Evolutionary conservation across 805 yeast genomes (phyloP), one percentile per base, ranked within the genome.

Genomic region (Teunomyces barrocoloradensis): DNA sequence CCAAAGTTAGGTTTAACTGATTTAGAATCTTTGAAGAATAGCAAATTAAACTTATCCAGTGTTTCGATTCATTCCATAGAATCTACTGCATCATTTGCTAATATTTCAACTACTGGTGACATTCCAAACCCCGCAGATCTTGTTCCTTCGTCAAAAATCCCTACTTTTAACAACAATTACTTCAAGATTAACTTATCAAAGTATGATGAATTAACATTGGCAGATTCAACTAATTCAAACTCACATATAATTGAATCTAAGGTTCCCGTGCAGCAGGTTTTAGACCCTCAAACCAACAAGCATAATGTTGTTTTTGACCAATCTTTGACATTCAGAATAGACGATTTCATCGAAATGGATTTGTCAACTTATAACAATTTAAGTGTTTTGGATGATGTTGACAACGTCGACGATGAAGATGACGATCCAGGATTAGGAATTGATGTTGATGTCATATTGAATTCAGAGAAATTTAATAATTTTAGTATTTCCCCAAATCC

Each of bases 361-460:
- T 33, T 49, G 12, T 48, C 49, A 35, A 58, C 48, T 44, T 49
- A 55, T 17, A 50, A 45, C 25, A 44, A 42, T 15, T 48, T 52
- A 43, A 44, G 55, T 40, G 53, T 53, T 3, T 51, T 56, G 30
- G 67, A 60, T 38, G 64, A 60, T 15, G 62, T 65, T 27, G 73
- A 62, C 32, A 64, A 60, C 46, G 65, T 63, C 42, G 69, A 60
- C 21, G 58, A 48, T 15, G 73, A 68, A 5, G 73, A 69, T 20
- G 73, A 68, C 32, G 63, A 60, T n/a, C 68, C 68, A 9, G 72
- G 72, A 1, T 58, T 71, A 40, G 77, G 75, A 1, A 70, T 72
- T 42, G 74, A 71, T 53, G 76, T 71, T 4, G 77, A 73, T 49
- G 73, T 65, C 47, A 68, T 73, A 46, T 58, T 71, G 47, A 71